Percentiles rank a stretch among this genome's conserved stretches.
Conservation (phyloP, 2,329 filamentous ascomycete species). For the Xylaria sp. region DNA sequence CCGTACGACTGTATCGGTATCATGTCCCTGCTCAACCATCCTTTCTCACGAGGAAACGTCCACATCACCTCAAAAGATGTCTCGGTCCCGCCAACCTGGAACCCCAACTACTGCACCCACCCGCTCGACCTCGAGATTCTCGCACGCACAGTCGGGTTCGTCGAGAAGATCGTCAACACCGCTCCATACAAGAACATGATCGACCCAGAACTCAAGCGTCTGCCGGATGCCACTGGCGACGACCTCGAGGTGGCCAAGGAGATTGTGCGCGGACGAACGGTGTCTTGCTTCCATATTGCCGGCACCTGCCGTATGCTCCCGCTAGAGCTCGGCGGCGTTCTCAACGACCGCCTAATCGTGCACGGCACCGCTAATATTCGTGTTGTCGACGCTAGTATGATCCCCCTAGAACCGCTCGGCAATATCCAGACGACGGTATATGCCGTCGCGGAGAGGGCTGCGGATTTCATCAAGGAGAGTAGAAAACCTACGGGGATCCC, state of each 20-base stretch:
- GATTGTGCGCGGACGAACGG: constrained; percentile 51
- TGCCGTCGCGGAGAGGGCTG: constrained; percentile 42
- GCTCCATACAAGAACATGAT: constrained; percentile 56
- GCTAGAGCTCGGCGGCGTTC: constrained; percentile 57
- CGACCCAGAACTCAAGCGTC: constrained; percentile 53
- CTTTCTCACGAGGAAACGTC: constrained; percentile 68
- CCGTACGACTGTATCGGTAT: constrained; percentile 65
- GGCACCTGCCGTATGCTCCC: constrained; percentile 65
- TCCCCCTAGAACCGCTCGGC: constrained; percentile 42
- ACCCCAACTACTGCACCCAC: constrained; percentile 66
- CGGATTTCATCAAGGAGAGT: constrained; percentile 42
- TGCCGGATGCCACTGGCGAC: constrained; percentile 50
- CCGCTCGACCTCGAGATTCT: constrained; percentile 67
- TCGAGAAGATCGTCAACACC: constrained; percentile 52
- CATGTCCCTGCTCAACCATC: constrained; percentile 69
- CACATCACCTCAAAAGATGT: constrained; percentile 63
- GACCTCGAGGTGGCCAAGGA: constrained; percentile 52
- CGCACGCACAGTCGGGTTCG: constrained; percentile 56
- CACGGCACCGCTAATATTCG: constrained; percentile 55
- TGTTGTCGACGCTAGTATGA: constrained; percentile 43
- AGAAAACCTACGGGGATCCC: constrained; percentile 11
- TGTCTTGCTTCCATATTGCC: constrained; percentile 59
- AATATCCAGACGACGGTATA: constrained; percentile 44
- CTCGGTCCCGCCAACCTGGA: constrained; percentile 59
- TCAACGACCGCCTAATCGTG: constrained; percentile 55